Percentiles rank a stretch among this genome's conserved stretches.
phyloP scores from a whole-genome alignment of 2,329 filamentous ascomycete species.

The Alternaria novae-zelandiae region DNA sequence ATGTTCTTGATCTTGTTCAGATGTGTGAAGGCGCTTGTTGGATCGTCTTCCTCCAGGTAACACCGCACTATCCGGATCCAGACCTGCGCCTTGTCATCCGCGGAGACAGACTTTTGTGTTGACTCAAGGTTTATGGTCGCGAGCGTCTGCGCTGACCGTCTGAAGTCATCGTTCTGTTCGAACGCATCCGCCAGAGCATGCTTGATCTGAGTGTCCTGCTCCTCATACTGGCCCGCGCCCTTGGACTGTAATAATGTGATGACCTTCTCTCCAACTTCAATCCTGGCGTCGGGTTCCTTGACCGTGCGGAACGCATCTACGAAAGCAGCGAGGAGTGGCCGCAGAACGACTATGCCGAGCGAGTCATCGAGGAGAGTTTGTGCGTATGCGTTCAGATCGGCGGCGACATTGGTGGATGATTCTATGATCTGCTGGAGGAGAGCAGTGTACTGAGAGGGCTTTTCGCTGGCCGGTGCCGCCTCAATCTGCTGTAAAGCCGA shows the following conservation, averaged over 20 bases:
- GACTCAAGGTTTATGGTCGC: slow-evolving; percentile 87
- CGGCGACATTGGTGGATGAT: slow-evolving; percentile 55
- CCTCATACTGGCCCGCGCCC: slow-evolving; percentile 75
- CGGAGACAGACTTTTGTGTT: slow-evolving; percentile 81
- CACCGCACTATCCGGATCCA: slow-evolving; percentile 96
- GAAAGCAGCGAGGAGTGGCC: slow-evolving; percentile 72
- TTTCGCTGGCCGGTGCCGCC: slow-evolving; percentile 55
- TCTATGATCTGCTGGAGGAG: slow-evolving; percentile 64
- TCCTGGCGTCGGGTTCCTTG: slow-evolving; percentile 68
- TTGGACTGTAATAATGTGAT: slow-evolving; percentile 70
- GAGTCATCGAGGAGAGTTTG: slow-evolving; percentile 71
- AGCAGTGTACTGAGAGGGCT: slow-evolving; percentile 62
- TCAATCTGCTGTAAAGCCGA: slow-evolving; percentile 59
- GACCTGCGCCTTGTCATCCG: slow-evolving; percentile 80
- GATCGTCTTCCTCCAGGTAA: slow-evolving; percentile 93
- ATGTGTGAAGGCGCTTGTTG: slow-evolving; percentile 81
- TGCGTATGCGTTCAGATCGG: slow-evolving; percentile 72
- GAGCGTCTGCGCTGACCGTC: slow-evolving; percentile 76
- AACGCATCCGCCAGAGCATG: slow-evolving; percentile 83
- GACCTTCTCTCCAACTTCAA: slow-evolving; percentile 77
- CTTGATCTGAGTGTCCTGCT: slow-evolving; percentile 80
- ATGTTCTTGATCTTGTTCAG: slow-evolving; percentile 96
- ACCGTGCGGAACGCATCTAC: slow-evolving; percentile 67
- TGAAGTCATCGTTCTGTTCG: slow-evolving; percentile 81
- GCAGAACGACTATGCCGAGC: slow-evolving; percentile 77